Conservation (phyloP, 1,284 basidiomycete genomes). For the Fomitopsis palustris region DNA sequence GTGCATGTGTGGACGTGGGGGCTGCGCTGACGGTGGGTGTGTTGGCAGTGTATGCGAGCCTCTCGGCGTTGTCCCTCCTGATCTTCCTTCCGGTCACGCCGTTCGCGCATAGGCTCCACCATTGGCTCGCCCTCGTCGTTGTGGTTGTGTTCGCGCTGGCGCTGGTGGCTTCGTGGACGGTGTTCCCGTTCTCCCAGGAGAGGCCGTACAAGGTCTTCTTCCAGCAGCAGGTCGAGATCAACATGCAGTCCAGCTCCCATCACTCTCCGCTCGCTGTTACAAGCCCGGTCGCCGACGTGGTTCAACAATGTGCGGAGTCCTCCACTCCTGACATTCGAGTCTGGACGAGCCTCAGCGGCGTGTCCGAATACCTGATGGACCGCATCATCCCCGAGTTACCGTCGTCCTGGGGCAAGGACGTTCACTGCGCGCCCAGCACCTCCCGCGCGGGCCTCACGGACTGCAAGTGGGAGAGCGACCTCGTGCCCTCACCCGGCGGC, state of each 20-base stretch:
- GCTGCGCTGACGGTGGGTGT: neutral
- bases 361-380: slow-evolving; percentile 39
- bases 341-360: slow-evolving; percentile 44
- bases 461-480: slow-evolving; percentile 33
- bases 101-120: slow-evolving; percentile 55
- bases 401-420: slow-evolving; percentile 37
- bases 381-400: slow-evolving; percentile 49
- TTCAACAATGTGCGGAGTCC: neutral
- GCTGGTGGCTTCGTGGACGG: slow-evolving; percentile 42
- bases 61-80: slow-evolving; percentile 45
- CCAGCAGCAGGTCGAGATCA: slow-evolving; percentile 52
- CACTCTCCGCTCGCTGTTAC: neutral
- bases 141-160: slow-evolving; percentile 41
- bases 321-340: slow-evolving; percentile 17
- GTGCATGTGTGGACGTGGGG: too few relatives aligned
- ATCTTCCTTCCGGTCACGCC: slow-evolving; percentile 60
- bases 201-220: slow-evolving; percentile 69
- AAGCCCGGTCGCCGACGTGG: neutral
- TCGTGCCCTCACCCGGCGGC: slow-evolving; percentile 31
- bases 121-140: slow-evolving; percentile 38
- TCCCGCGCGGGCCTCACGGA: slow-evolving; percentile 28
- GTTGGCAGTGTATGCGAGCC: slow-evolving; percentile 50
- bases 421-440: slow-evolving; percentile 15
- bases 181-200: slow-evolving; percentile 60
- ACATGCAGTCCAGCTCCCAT: slow-evolving; percentile 8